Base-by-base conservation (phyloP, 495 filamentous ascomycete genomes). In the Wilcoxina mikolae region DNA sequence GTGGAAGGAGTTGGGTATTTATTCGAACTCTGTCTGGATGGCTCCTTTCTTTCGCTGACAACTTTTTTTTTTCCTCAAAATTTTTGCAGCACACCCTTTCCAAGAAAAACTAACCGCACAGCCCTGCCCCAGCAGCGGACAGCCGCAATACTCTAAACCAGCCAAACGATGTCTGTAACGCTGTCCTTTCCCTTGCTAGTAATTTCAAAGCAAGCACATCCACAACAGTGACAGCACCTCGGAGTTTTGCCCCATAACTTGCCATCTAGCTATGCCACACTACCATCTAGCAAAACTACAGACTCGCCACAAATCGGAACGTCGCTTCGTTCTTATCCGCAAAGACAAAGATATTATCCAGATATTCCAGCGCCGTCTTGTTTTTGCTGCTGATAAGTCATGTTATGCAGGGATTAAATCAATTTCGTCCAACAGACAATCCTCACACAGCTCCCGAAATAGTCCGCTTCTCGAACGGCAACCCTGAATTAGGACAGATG, bases 371-470 rank as follows among this genome's bases (percentile, higher is more conserved):
- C n/a, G n/a, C n/a, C n/a, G n/a, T n/a, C n/a, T n/a, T n/a, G n/a
- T n/a, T n/a, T n/a, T n/a, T n/a, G n/a, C n/a, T n/a, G n/a, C n/a
- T n/a, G n/a, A n/a, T n/a, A n/a, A n/a, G n/a, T n/a, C n/a, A n/a
- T n/a, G 15, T 46, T 17, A 46, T 46, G 43, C 43, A 20, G 43
- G 43, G 43, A 46, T 46, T 20, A 11, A 46, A 46, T 24, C 43
- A 46, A 46, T 46, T 46, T 46, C 43, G n/a, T 46, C 43, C 43
- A 46, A 46, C 43, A 46, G 23, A 24, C 43, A 46, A 17, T 15
- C 35, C 35, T 15, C 35, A 39, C 35, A 39, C 35, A 39, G 12
- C 43, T 11, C 43, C 23, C 43, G 43, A 35, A 35, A 35, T 35
- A 35, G 31, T 15, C 31, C 7, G 7, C 31, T 35, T 35, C 31